Evolutionary conservation across 306 rosid species (phyloP).

Genomic region (Cicer pinnatifidum): DNA sequence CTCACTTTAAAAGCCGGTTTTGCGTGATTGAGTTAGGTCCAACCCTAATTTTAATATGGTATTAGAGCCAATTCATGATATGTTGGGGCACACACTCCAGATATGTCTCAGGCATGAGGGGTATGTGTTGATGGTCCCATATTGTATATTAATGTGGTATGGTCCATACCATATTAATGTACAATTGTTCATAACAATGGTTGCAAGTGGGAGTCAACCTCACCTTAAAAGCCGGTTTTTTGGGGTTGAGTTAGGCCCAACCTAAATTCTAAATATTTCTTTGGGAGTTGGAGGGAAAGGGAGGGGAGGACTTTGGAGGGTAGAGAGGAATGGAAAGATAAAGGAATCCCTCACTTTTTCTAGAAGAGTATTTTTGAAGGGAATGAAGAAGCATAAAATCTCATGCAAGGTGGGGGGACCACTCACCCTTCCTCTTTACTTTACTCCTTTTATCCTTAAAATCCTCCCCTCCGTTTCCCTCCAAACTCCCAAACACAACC

Average conservation of each 20-base stretch:
- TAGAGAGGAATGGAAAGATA: no score
- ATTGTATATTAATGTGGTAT: background rate
- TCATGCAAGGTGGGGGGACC: no score
- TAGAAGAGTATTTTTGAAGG: no score
- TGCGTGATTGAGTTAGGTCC: background rate
- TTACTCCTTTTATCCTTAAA: no score
- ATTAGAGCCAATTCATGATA: background rate
- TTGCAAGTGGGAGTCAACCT: background rate
- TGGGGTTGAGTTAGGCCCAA: background rate
- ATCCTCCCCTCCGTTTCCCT: no score
- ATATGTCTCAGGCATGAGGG: background rate
- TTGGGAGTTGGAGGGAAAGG: no score
- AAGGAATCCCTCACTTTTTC: no score
- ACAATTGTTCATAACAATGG: background rate
- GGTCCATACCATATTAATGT: background rate
- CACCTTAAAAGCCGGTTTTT: background rate
- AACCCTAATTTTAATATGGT: background rate
- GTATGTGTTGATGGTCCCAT: background rate
- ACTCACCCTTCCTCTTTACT: no score
- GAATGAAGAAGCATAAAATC: no score
- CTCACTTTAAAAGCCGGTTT: background rate
- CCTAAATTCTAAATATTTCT: background rate
- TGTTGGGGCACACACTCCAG: background rate
- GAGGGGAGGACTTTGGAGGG: no score
- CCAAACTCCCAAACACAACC: no score